These are phyloP conservation scores for Amanita fuliginea DNA, from an alignment of 768 basidiomycete genomes.

Conservation along the genomic window DNA sequence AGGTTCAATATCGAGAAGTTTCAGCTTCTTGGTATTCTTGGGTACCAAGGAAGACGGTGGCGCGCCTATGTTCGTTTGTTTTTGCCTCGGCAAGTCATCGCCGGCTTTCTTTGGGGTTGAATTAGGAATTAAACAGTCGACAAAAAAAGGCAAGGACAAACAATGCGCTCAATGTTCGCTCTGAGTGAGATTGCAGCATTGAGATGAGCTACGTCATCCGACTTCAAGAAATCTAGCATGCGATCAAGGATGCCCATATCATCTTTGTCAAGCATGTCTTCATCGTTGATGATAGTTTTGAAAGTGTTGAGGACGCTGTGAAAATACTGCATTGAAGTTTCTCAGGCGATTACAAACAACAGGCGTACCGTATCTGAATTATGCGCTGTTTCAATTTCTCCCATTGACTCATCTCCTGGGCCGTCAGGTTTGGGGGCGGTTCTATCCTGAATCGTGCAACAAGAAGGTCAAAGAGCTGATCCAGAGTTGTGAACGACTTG, in stretches of 20 bases:
- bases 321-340: background rate
- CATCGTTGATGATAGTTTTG: constrained; percentile 80
- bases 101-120: constrained; percentile 28
- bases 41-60: constrained; percentile 74
- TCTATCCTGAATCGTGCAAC: constrained; percentile 70
- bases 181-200: constrained; percentile 69
- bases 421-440: constrained; percentile 55
- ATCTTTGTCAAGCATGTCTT: constrained; percentile 76
- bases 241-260: constrained; percentile 72
- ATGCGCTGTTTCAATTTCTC: constrained; percentile 75
- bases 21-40: constrained; percentile 59
- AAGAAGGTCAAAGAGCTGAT: constrained; percentile 75
- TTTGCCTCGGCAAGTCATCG: constrained; percentile 48
- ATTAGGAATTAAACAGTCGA: constrained; percentile 3
- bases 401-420: constrained; percentile 68
- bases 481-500: constrained; percentile 82
- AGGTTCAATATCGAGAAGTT: constrained; percentile 78
- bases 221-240: constrained; percentile 71
- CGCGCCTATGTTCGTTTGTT: constrained; percentile 39
- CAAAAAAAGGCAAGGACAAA: constrained; percentile 29
- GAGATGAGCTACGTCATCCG: constrained; percentile 50
- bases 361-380: constrained; percentile 71
- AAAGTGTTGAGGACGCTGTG: constrained; percentile 81
- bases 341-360: background rate
- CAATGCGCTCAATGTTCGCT: constrained; percentile 67